These are phyloP conservation scores for Microcos paniculata DNA, from an alignment of 345 rosid species.

Conservation along the genomic window DNA sequence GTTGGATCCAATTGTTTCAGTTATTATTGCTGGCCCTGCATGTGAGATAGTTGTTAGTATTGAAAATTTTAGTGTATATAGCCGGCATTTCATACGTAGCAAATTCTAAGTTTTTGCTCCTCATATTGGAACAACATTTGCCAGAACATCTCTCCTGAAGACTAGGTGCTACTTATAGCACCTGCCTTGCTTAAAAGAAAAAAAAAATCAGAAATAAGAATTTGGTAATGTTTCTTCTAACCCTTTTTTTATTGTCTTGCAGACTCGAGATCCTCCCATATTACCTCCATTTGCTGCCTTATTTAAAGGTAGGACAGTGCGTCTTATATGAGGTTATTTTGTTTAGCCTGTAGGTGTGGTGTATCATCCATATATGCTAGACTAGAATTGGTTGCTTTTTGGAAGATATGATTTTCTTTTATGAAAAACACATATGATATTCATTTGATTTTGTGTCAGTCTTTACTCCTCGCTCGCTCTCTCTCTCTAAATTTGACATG, in stretches of 20 bases:
- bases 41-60: not conserved
- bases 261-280: conserved; percentile 61
- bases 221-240: not conserved
- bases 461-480: not conserved
- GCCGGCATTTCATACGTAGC: not conserved
- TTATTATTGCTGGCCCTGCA: not conserved
- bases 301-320: conserved; percentile 38
- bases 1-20: not conserved
- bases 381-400: not conserved
- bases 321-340: not conserved
- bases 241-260: conserved; percentile 22
- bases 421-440: not conserved
- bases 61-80: not conserved
- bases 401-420: not conserved
- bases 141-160: not conserved
- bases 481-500: not conserved
- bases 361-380: not conserved
- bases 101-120: not conserved
- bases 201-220: not conserved
- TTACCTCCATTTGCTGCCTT: conserved; percentile 57
- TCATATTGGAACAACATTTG: not conserved
- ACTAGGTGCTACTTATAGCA: not conserved
- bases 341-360: not conserved
- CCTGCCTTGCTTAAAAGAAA: not conserved
- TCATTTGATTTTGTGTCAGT: not conserved